Base-by-base conservation (phyloP, 768 basidiomycete genomes). In the Russula earlei region DNA sequence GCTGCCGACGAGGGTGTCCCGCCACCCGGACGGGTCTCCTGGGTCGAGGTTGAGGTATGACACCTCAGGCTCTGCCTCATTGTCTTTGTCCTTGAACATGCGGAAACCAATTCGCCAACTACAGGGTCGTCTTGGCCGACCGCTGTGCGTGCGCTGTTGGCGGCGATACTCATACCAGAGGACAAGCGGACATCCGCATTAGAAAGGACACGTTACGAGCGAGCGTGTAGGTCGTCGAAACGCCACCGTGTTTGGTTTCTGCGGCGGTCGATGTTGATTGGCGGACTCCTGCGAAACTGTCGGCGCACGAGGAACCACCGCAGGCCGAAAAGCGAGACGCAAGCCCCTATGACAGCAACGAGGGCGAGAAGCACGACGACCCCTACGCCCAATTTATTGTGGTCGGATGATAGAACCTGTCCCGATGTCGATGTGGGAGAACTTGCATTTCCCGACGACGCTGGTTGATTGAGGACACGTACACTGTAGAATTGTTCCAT, bases 401-500 rank as follows among this genome's bases (percentile, higher is more conserved):
- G 65, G 7, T 59, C 65, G 3, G 55, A 60, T n/a, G 59, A 14
- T 36, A n/a, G 34, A 9, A 14, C 34, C 52, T 4, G 63, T 22
- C 31, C 46, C 8, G n/a, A n/a, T n/a, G n/a, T n/a, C 29, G 55
- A 22, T 36, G 46, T 49, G 37, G 31, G 17, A 42, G 40, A 53
- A 36, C 17, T 43, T 53, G 45, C 52, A 20, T 55, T 60, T 17
- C 49, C 54, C 10, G 60, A 22, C 7, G 62, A 56, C 31, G 87
- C 68, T 0, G 86, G 81, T 55, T 81, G 74, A 46, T 83, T 77
- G 31, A 83, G 69, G 14, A 90, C 78, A 4, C 89, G 80, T 5
- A 88, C 85, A 4, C 73, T 77, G 43, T 81, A 66, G 69, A 90
- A 91, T 60, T 90, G 85, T 2, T 75, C 68, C 56, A 89, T 63